Evolutionary conservation across 345 rosid genomes (phyloP), one percentile per base, ranked within the genome.

Genomic region (Streptanthus diversifolius): DNA sequence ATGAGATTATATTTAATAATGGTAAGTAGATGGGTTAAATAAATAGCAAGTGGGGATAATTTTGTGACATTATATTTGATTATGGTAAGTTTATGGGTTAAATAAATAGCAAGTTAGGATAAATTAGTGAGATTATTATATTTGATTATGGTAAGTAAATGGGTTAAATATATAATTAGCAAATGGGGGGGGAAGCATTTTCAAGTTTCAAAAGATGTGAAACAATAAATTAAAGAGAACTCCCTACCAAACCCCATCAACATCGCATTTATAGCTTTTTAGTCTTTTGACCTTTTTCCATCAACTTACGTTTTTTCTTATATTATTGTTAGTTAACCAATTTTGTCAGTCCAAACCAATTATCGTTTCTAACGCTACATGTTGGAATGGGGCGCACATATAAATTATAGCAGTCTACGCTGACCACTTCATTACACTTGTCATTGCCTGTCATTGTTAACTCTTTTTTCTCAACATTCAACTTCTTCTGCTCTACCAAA

Each of bases 161-260:
- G 18, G 45, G n/a, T 41, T 63, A 32, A 21, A 24, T n/a, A 24
- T 24, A 14, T 39, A 14, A 51, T 13, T 43, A 29, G 70, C 47
- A 54, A 63, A 40, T 63, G 14, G 57, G 40, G 14, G 43, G 61
- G 39, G 45, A 37, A 51, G 17, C 33, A 41, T 17, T 68, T 40
- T 68, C 32, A 68, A 68, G 55, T 60, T 67, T 68, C 54, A 53
- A 32, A 59, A 68, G 22, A 19, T 58, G 66, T 21, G 27, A 41
- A 68, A 36, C 53, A 53, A 19, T 56, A 55, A 70, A 56, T 41
- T 47, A 56, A 64, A 47, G 17, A 37, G 5, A 58, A 29, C 80
- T 30, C 40, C 72, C 76, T 64, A 70, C 80, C 76, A 32, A 69
- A 69, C 71, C 54, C 59, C 74, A 55, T 66, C 43, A 47, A 59